Base-by-base conservation (phyloP, 164 flowering plant species). In the Umbellularia californica region DNA sequence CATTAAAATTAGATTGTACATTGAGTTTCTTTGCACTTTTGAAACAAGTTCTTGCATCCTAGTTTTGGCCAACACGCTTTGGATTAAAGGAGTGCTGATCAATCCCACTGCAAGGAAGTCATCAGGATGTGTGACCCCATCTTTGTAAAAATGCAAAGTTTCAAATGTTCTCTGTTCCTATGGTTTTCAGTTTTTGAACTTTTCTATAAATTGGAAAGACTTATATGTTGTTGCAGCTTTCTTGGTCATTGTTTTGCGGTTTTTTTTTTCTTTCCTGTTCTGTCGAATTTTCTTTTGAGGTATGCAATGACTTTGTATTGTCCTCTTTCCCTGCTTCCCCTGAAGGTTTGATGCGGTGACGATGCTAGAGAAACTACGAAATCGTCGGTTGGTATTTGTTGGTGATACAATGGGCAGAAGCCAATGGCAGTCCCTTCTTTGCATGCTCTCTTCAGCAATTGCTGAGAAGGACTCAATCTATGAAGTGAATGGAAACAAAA, bases 371-470 rank as follows among this genome's bases (percentile, higher is more conserved):
- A 90, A 83, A 72, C 77, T 96, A 52, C 75, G 93, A 55, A 87
- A 90, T 83, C 85, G 83, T 68, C 81, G 98, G 50, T 52, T 94
- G 20, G 97, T 88, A 2, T 96, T 96, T 73, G 94, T 86, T 13
- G 99, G 98, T 0, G 99, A 96, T 81, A 94, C 99, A 15, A 96
- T 96, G 65, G 99, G 99, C 69, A 85, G 99, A 86, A 94, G 94
- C 80, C 99, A 96, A 74, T 96, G 98, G 99, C 98, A 96, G 73
- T 96, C 99, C 12, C 86, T 94, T 20, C 89, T 96, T 2, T 96
- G 99, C 81, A 87, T 96, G 98, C 95, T 96, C 3, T 87, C 99
- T 33, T 86, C 93, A 60, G 97, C 79, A 25, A 77, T 90, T 65
- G 60, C 86, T 2, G 75, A 90, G 70, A 88, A 88, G 81, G 78